Evolutionary conservation across 768 basidiomycete genomes (phyloP).

Genomic region (Megacollybia marginata): DNA sequence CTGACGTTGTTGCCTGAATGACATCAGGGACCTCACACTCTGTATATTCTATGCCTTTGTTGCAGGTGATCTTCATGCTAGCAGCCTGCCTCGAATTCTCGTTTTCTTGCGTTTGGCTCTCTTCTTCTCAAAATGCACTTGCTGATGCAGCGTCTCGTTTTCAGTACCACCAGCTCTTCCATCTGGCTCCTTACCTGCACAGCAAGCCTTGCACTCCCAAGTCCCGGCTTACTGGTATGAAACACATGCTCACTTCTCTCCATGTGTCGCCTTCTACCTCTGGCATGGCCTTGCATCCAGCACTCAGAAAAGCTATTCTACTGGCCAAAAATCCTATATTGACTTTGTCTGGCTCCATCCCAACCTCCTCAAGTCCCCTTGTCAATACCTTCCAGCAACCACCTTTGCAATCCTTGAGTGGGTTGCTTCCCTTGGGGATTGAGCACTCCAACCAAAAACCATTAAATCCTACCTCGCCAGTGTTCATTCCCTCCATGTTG

Average conservation of each 20-base stretch:
- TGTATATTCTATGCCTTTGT: conserved; percentile 2
- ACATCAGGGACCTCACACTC: conserved; percentile 5
- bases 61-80: conserved; percentile 3
- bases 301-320: conserved; percentile 18
- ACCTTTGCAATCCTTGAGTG: conserved; percentile 8
- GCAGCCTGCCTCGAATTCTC: conserved; percentile 3
- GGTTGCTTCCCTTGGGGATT: conserved; percentile 7
- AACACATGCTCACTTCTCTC: no score
- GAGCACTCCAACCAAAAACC: conserved; percentile 6
- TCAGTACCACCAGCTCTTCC: conserved; percentile 10
- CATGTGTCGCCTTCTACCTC: no score
- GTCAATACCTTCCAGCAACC: conserved; percentile 8
- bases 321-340: conserved; percentile 23
- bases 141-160: conserved; percentile 9
- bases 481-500: conserved; percentile 22
- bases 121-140: conserved; percentile 4
- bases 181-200: conserved; percentile 10
- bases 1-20: conserved; percentile 1
- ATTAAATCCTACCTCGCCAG: conserved; percentile 13
- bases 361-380: conserved; percentile 1
- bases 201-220: not conserved
- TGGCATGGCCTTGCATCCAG: no score
- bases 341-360: conserved; percentile 14
- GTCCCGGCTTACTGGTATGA: no score
- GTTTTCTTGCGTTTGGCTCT: conserved; percentile 4